These are phyloP conservation scores for Clitopilus hobsonii DNA, from an alignment of 768 basidiomycete species.

Conservation along the genomic window DNA sequence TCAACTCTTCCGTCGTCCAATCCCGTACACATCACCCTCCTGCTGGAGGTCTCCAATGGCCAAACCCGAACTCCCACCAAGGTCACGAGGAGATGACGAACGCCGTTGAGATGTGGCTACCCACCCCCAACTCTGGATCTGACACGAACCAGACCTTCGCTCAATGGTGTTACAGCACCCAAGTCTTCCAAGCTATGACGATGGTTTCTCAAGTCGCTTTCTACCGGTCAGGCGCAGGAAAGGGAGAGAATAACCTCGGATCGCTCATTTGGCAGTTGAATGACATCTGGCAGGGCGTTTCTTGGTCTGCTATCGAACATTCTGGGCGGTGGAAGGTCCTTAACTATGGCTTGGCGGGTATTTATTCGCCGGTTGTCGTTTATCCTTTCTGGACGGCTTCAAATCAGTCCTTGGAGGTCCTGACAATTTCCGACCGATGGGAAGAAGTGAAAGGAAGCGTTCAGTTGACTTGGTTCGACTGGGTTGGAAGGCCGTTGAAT, in stretches of 20 bases:
- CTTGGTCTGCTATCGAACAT: constrained; percentile 53
- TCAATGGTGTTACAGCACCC: constrained; percentile 61
- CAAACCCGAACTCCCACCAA: constrained; percentile 49
- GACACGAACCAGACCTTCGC: constrained; percentile 57
- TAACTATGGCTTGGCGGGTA: constrained; percentile 43
- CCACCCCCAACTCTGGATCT: constrained; percentile 37
- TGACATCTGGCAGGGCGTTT: constrained; percentile 57
- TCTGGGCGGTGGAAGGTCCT: constrained; percentile 59
- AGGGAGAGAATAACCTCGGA: constrained; percentile 54
- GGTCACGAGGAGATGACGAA: constrained; percentile 50
- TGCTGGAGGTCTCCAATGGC: constrained; percentile 45
- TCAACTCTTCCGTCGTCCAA: constrained; percentile 53
- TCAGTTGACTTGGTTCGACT: constrained; percentile 56
- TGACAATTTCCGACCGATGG: constrained; percentile 49
- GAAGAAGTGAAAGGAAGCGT: constrained; percentile 39
- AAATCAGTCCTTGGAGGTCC: constrained; percentile 41
- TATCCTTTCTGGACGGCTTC: constrained; percentile 56
- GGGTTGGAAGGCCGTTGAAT: constrained; percentile 37
- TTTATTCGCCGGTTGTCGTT: constrained; percentile 43
- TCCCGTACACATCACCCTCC: constrained; percentile 56
- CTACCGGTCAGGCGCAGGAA: constrained; percentile 54
- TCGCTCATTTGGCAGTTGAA: constrained; percentile 58
- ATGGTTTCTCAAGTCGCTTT: constrained; percentile 53
- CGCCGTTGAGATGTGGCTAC: constrained; percentile 52
- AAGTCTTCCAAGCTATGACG: constrained; percentile 57